Base-by-base conservation (phyloP, 139 green algal species). In the Desmodesmus armatus region DNA sequence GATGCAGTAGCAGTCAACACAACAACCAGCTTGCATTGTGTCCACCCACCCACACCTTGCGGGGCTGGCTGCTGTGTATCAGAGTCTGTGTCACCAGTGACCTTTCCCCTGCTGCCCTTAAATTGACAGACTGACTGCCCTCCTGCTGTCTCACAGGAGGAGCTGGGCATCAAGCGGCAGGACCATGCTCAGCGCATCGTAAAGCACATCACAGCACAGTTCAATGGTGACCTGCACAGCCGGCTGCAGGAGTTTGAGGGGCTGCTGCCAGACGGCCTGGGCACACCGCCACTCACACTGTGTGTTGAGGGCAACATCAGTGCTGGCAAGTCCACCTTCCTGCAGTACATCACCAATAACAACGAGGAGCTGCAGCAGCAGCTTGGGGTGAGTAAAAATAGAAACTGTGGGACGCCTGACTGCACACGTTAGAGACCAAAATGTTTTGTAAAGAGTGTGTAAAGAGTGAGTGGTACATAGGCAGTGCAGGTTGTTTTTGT, bases 231-330 rank as follows among this genome's bases (percentile, higher is more conserved):
- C 23, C 76, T 82, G 76, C 76, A 51, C 55, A 71, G 11, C 2
- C 53, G 55, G 37, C 53, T 72, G 21, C 51, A 82, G 40, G 76
- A n/a, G n/a, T n/a, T n/a, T n/a, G 37, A 76, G 40, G 13, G 37
- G 29, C 41, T 37, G 76, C 78, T 43, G 37, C 78, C 58, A 74
- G 60, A 74, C 3, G 44, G 3, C 25, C 11, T 19, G 11, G 39
- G 1, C 77, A 31, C 3, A 29, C 62, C 62, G 1, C 31, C 13
- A 5, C 76, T 99, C 7, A 99, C 96, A 0, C 91, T 99, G 40
- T 96, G 92, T 67, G 94, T 99, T 29, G 97, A 99, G 89, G 97
- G 97, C 41, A 99, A 99, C 90, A 99, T 99, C 88, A 93, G 91
- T 41, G 94, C 95, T 35, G 97, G 97, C 51, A 99, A 99, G 88